These are phyloP conservation scores for Rhizopogon sp. DNA, from an alignment of 768 basidiomycete species.

Conservation along the genomic window DNA sequence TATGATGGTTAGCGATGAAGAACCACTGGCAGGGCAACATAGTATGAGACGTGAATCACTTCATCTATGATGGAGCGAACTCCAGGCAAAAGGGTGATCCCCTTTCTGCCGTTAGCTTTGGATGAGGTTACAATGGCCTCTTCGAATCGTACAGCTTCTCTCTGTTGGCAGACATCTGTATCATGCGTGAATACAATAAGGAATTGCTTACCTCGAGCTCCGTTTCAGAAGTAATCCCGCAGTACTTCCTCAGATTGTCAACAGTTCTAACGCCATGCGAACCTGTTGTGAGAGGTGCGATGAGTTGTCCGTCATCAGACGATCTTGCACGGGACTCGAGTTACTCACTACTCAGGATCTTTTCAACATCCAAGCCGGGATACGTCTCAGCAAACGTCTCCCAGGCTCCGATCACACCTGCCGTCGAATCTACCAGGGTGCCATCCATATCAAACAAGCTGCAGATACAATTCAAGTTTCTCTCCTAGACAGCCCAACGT, in stretches of 20 bases:
- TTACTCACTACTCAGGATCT: constrained; percentile 58
- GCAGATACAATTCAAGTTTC: not conserved
- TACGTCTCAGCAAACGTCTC: constrained; percentile 68
- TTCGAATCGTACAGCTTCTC: constrained; percentile 77
- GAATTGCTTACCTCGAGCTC: constrained; percentile 54
- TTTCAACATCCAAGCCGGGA: constrained; percentile 53
- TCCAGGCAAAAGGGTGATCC: constrained; percentile 73
- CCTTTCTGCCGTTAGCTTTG: constrained; percentile 44
- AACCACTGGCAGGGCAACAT: constrained; percentile 27
- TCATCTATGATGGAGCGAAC: constrained; percentile 53
- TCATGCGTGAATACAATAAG: not conserved
- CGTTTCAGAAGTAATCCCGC: constrained; percentile 61
- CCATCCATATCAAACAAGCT: constrained; percentile 85
- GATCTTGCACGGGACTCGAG: constrained; percentile 4
- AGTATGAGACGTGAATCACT: constrained; percentile 27
- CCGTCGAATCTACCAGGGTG: constrained; percentile 77
- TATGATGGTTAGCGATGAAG: constrained; percentile 9
- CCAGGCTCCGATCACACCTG: constrained; percentile 83
- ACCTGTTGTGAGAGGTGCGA: constrained; percentile 31
- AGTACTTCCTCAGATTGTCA: constrained; percentile 73
- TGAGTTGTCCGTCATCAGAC: not conserved
- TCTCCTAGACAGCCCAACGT: not conserved
- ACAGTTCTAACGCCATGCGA: constrained; percentile 82
- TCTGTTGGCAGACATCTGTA: constrained; percentile 30
- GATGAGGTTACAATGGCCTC: constrained; percentile 66